Percentiles rank a stretch among this genome's conserved stretches.
Evolutionary conservation across 176 grass and related monocot species (phyloP).

Genomic region (Oropetium thomaeum): DNA sequence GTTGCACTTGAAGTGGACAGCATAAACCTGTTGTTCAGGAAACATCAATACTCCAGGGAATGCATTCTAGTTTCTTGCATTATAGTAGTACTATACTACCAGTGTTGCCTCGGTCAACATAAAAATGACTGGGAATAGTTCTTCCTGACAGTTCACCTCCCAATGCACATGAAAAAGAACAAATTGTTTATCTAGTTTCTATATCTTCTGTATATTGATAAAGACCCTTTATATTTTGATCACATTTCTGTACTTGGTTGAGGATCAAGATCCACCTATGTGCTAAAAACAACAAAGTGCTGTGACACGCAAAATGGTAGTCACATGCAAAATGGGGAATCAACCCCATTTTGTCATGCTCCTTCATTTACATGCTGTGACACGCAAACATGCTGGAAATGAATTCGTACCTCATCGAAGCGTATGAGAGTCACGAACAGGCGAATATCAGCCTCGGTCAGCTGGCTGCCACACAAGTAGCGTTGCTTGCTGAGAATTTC

Average conservation of each 20-base stretch:
- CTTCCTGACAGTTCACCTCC: background rate
- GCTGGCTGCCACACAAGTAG: conserved; percentile 68
- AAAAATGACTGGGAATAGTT: background rate
- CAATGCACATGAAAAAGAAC: too few species aligned
- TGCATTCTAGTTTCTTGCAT: too few species aligned
- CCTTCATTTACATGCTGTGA: background rate
- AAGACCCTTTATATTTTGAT: background rate
- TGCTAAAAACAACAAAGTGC: background rate
- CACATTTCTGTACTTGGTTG: background rate
- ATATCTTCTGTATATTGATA: background rate
- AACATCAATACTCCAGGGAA: too few species aligned
- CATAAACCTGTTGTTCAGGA: conserved; percentile 56
- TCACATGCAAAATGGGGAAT: background rate
- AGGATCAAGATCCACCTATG: background rate
- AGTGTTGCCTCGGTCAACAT: background rate
- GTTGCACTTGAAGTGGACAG: conserved; percentile 95
- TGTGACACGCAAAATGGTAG: too few species aligned
- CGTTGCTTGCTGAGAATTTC: conserved; percentile 78
- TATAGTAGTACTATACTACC: background rate
- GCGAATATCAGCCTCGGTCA: conserved; percentile 82
- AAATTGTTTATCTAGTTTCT: background rate
- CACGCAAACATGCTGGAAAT: background rate
- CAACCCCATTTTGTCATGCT: background rate
- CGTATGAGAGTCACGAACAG: conserved; percentile 96
- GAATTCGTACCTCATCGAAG: conserved; percentile 82